Evolutionary conservation across 2,329 filamentous ascomycete genomes (phyloP).

Genomic region (Akanthomyces dipterigenus): DNA sequence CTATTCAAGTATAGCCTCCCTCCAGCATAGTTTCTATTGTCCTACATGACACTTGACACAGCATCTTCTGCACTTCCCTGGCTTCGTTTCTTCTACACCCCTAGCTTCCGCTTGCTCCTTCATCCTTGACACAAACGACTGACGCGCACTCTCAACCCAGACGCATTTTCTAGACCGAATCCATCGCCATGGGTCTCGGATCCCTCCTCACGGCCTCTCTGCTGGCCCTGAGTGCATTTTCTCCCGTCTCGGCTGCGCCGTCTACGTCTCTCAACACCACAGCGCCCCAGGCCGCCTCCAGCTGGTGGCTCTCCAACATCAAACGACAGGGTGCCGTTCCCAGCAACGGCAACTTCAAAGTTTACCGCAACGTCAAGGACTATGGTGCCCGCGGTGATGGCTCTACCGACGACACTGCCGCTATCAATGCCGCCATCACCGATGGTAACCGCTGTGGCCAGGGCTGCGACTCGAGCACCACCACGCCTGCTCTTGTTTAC

Average conservation of each 20-base stretch:
- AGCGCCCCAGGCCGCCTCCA: slow-evolving; percentile 28
- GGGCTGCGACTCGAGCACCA: slow-evolving; percentile 76
- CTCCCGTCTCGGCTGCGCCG: slow-evolving; percentile 12
- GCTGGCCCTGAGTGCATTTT: slow-evolving; percentile 10
- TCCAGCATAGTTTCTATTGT: slow-evolving; percentile 4
- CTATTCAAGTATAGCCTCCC: background rate
- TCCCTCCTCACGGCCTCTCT: slow-evolving; percentile 12
- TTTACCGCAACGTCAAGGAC: slow-evolving; percentile 72
- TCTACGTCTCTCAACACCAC: slow-evolving; percentile 4
- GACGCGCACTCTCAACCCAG: background rate
- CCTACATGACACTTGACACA: background rate
- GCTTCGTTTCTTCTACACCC: background rate
- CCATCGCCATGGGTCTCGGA: slow-evolving; percentile 10
- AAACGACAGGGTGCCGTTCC: slow-evolving; percentile 61
- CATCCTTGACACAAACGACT: background rate
- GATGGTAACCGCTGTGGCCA: slow-evolving; percentile 73
- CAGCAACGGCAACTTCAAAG: slow-evolving; percentile 51
- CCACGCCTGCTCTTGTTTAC: slow-evolving; percentile 81
- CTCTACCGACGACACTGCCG: slow-evolving; percentile 72
- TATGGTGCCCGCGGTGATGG: slow-evolving; percentile 65
- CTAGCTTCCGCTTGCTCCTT: background rate
- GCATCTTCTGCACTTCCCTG: background rate
- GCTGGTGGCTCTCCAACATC: slow-evolving; percentile 68
- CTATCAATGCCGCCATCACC: slow-evolving; percentile 78
- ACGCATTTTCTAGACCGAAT: background rate